Evolutionary conservation across 352 stramenopile genomes (phyloP).

Genomic region (Phytophthora hibernalis): DNA sequence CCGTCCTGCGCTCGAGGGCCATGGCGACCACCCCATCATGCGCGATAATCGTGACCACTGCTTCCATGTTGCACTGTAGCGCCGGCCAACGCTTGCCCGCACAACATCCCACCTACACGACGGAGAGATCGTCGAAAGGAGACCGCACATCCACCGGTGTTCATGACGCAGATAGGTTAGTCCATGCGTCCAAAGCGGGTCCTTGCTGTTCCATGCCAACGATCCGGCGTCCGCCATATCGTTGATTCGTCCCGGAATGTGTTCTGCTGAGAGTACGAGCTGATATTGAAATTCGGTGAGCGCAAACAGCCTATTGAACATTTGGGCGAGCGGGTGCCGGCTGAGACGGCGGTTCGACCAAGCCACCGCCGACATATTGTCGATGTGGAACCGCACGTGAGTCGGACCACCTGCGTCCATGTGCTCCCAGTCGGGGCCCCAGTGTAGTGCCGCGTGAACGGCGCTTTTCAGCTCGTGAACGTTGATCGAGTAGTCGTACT

Average conservation of each 20-base stretch:
- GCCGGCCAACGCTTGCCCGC: constrained; percentile 5
- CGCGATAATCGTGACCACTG: constrained; percentile 17
- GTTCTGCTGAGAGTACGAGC: constrained; percentile 16
- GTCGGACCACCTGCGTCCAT: background rate
- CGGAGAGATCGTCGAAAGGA: constrained; percentile 33
- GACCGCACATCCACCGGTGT: constrained; percentile 8
- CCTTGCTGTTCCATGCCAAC: constrained; percentile 7
- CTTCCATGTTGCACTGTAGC: constrained; percentile 14
- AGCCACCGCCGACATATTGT: constrained; percentile 26
- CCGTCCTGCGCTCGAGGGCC: background rate
- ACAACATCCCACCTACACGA: too few species aligned
- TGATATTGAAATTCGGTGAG: constrained; percentile 26
- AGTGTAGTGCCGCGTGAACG: constrained; percentile 13
- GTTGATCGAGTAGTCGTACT: constrained; percentile 21
- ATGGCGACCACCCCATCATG: too few species aligned
- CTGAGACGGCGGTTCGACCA: constrained; percentile 1
- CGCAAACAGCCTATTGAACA: constrained; percentile 26
- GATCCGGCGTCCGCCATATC: constrained; percentile 22
- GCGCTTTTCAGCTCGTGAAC: constrained; percentile 26
- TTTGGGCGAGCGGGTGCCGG: background rate
- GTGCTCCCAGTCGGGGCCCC: background rate
- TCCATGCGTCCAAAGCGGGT: constrained; percentile 7
- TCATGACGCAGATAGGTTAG: constrained; percentile 27
- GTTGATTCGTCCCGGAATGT: constrained; percentile 28
- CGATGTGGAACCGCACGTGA: constrained; percentile 22